phyloP scores from a whole-genome alignment of 306 rosid species.

The Fragaria ananassa region DNA sequence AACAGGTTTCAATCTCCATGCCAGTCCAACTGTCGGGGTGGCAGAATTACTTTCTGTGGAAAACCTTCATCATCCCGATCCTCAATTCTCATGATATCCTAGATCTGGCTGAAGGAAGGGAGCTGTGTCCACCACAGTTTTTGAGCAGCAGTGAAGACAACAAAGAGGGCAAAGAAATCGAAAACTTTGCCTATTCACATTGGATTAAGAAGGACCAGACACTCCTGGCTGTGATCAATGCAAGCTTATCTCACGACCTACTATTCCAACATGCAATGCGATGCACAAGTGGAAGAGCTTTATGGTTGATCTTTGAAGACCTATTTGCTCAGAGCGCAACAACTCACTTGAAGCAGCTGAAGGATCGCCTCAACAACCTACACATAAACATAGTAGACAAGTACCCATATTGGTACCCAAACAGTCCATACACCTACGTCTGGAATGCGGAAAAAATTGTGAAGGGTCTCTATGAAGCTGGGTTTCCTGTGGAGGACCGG shows the following conservation, averaged over 20 bases:
- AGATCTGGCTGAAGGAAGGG: background rate
- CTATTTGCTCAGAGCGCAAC: background rate
- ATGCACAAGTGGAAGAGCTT: background rate
- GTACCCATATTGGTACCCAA: no score
- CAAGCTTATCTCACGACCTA: background rate
- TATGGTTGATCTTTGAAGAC: background rate
- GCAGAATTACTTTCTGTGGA: background rate
- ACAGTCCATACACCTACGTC: background rate
- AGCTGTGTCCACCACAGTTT: background rate
- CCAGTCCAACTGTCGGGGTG: background rate
- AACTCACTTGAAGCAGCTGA: background rate
- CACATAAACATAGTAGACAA: no score
- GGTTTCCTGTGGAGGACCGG: background rate
- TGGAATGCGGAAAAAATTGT: background rate
- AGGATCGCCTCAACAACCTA: no score
- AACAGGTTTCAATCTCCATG: background rate
- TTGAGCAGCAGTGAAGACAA: background rate
- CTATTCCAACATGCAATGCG: background rate
- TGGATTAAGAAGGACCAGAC: background rate
- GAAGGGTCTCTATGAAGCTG: background rate
- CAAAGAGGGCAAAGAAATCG: background rate
- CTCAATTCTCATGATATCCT: background rate
- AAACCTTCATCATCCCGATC: background rate
- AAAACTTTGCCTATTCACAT: background rate
- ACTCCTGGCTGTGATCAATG: background rate